Evolutionary conservation across 1,139 yeast species (phyloP).

Genomic region (Magnusiomyces suaveolens): DNA sequence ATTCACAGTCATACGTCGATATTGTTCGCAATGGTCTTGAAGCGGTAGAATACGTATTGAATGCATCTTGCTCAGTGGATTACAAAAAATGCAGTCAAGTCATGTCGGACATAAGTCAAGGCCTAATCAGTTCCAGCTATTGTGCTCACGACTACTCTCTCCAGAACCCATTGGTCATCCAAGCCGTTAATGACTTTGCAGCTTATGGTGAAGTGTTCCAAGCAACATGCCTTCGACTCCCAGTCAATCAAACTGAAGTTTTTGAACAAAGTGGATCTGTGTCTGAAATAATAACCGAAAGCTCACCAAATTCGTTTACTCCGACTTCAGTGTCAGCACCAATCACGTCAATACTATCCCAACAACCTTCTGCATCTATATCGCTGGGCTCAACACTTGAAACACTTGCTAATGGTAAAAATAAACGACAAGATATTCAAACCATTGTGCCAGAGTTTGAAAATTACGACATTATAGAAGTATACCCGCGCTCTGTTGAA

Average conservation of each 20-base stretch:
- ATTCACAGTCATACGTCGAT: conserved; percentile 26
- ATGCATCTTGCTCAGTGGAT: conserved; percentile 25
- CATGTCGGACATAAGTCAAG: conserved; percentile 21
- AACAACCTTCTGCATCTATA: not conserved
- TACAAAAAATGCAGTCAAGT: conserved; percentile 19
- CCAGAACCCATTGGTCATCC: conserved; percentile 26
- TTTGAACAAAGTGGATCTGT: not conserved
- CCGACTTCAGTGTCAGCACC: not conserved
- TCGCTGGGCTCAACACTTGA: not conserved
- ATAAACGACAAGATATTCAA: not conserved
- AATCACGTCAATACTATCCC: not conserved
- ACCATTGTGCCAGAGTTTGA: not conserved
- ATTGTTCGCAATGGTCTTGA: conserved; percentile 23
- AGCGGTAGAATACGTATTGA: conserved; percentile 23
- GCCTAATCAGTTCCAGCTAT: conserved; percentile 16
- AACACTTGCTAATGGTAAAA: not conserved
- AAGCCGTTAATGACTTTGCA: conserved; percentile 26
- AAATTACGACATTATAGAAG: not conserved
- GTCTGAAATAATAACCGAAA: not conserved
- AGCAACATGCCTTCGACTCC: conserved; percentile 24
- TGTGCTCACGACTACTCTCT: conserved; percentile 22
- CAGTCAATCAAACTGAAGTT: not conserved
- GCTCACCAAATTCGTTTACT: not conserved
- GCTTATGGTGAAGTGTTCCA: conserved; percentile 24
- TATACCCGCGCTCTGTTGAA: not conserved